Evolutionary conservation across 1,284 basidiomycete species (phyloP).

Genomic region (Cutaneotrichosporon daszewskae): DNA sequence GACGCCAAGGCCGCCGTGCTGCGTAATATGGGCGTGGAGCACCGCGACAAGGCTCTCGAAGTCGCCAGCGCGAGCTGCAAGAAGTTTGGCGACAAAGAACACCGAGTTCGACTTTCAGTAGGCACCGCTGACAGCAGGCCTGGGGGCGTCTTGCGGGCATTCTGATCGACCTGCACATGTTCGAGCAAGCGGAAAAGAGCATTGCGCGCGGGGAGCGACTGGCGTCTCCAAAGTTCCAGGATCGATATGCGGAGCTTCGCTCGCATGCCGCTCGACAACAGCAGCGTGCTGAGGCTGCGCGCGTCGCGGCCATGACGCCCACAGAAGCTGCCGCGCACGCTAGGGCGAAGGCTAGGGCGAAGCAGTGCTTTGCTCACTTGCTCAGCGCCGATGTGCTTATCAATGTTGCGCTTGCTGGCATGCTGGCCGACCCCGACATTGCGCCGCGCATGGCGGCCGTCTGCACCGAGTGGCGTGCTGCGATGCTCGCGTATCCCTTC

Average conservation of each 20-base stretch:
- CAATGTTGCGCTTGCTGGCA: slow-evolving; percentile 23
- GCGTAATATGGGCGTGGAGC: slow-evolving; percentile 18
- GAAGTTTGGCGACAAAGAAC: slow-evolving; percentile 20
- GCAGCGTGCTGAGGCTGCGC: too few relatives aligned
- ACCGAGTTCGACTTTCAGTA: slow-evolving; percentile 13
- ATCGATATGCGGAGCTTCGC: too few relatives aligned
- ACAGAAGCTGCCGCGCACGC: too few relatives aligned
- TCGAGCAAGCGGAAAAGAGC: slow-evolving; percentile 12
- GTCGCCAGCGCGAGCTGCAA: slow-evolving; percentile 20
- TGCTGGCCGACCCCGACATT: slow-evolving; percentile 18
- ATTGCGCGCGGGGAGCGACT: too few relatives aligned
- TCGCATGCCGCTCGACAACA: too few relatives aligned
- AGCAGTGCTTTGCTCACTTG: slow-evolving; percentile 26
- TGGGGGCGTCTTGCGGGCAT: slow-evolving; percentile 28
- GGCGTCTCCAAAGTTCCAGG: too few relatives aligned
- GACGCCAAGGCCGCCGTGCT: slow-evolving; percentile 29
- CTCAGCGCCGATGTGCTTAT: slow-evolving; percentile 30
- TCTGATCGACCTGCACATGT: slow-evolving; percentile 8
- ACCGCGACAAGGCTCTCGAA: slow-evolving; percentile 22
- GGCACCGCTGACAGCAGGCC: slow-evolving; percentile 15
- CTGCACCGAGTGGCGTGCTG: slow-evolving; percentile 26
- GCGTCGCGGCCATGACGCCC: too few relatives aligned
- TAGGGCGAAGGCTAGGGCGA: too few relatives aligned
- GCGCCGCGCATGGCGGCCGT: slow-evolving; percentile 28
- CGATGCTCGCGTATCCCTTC: slow-evolving; percentile 12